Conservation (phyloP, 441 rosid genomes). For the Gossypium armourianum region DNA sequence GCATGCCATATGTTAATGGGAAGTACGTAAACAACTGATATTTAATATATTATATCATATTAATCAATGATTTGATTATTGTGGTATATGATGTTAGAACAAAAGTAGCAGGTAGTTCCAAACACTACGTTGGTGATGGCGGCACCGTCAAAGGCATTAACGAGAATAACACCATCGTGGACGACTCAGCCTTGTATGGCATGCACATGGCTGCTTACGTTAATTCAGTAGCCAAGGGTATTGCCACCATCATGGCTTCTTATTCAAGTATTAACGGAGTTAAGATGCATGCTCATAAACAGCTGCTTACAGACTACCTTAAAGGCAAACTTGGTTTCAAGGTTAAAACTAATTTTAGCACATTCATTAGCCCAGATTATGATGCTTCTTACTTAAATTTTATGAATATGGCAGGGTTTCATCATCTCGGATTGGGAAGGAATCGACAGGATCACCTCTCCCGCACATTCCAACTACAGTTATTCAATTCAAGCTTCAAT, state of each 20-base stretch:
- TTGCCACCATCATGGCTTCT: slow-evolving; percentile 10
- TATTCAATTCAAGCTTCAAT: slow-evolving; percentile 8
- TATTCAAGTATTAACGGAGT: slow-evolving; percentile 13
- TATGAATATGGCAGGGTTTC: slow-evolving; percentile 1
- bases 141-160: slow-evolving; percentile 9
- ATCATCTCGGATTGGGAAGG: slow-evolving; percentile 10
- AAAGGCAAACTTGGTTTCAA: slow-evolving; percentile 11
- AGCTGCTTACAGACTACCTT: background rate
- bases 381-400: too few relatives aligned
- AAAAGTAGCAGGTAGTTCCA: slow-evolving; percentile 13
- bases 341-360: background rate
- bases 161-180: slow-evolving; percentile 1
- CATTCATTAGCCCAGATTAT: background rate
- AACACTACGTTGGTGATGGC: slow-evolving; percentile 11
- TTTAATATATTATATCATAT: background rate
- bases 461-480: background rate
- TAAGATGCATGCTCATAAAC: slow-evolving; percentile 8
- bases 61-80: background rate
- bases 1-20: background rate
- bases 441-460: background rate
- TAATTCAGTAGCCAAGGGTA: background rate
- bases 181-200: background rate
- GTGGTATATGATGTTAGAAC: background rate
- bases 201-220: slow-evolving; percentile 11
- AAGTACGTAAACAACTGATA: background rate